A percentile compares a stretch with the other conserved stretches of the same genome.
Conservation (phyloP, 768 basidiomycete species). For the Piloderma croceum region DNA sequence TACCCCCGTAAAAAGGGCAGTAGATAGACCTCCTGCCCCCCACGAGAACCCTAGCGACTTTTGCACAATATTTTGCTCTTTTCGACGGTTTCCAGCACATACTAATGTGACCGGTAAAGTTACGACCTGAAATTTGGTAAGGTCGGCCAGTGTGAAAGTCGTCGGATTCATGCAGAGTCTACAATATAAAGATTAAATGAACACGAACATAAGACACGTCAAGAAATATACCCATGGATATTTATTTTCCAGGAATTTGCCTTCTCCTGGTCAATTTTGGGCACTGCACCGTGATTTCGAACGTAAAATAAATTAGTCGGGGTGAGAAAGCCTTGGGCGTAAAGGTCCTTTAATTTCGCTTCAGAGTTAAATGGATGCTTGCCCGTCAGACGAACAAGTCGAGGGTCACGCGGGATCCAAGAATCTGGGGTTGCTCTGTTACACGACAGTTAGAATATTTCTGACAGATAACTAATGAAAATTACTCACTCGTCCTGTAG, state of each 20-base stretch:
- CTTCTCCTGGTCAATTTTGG: slow-evolving; percentile 33
- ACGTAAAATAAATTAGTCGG: slow-evolving; percentile 51
- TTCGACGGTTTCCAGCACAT: slow-evolving; percentile 61
- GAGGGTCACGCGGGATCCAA: slow-evolving; percentile 27
- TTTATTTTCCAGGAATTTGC: slow-evolving; percentile 40
- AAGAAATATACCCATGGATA: slow-evolving; percentile 34
- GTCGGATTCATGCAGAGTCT: slow-evolving; percentile 32
- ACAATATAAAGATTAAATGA: slow-evolving; percentile 3
- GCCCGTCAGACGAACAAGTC: slow-evolving; percentile 48
- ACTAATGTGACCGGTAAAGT: slow-evolving; percentile 58
- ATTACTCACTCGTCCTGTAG: too few species aligned
- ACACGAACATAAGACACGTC: neutral
- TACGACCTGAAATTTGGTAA: slow-evolving; percentile 44
- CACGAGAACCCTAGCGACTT: slow-evolving; percentile 53
- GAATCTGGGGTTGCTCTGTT: slow-evolving; percentile 19
- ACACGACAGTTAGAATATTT: too few species aligned
- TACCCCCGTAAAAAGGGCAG: slow-evolving; percentile 57
- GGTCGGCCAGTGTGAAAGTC: slow-evolving; percentile 39
- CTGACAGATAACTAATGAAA: too few species aligned
- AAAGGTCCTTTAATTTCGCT: slow-evolving; percentile 39
- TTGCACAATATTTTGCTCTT: slow-evolving; percentile 58
- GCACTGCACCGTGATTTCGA: slow-evolving; percentile 60
- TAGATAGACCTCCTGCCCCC: slow-evolving; percentile 48
- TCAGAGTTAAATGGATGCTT: slow-evolving; percentile 62
- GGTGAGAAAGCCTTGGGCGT: slow-evolving; percentile 48